Evolutionary conservation across 2,329 filamentous ascomycete genomes (phyloP).

Genomic region (Aspergillus fructus): DNA sequence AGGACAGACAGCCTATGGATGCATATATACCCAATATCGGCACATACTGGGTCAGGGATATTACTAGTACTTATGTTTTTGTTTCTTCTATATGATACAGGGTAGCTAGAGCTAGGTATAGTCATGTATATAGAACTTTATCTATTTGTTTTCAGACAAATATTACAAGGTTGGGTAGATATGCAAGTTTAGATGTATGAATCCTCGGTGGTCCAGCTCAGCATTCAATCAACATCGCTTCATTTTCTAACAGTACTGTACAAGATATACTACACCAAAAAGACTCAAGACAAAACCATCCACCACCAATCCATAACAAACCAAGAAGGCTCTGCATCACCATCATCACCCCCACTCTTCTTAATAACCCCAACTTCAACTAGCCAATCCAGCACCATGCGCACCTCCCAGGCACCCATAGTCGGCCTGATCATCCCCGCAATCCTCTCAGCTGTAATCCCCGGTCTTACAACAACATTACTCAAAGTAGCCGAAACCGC

Average conservation of each 20-base stretch:
- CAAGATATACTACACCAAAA: background rate
- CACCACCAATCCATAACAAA: conserved; percentile 43
- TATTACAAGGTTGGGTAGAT: background rate
- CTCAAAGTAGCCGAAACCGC: conserved; percentile 43
- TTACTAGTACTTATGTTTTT: too few relatives aligned
- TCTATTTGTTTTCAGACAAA: background rate
- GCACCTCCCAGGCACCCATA: conserved; percentile 44
- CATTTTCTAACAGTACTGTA: background rate
- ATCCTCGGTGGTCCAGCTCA: too few relatives aligned
- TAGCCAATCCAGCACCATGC: conserved; percentile 43
- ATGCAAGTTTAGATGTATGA: background rate
- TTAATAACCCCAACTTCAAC: conserved; percentile 24
- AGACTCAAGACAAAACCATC: conserved; percentile 29
- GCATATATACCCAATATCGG: background rate
- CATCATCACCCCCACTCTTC: conserved; percentile 8
- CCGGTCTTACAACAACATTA: conserved; percentile 43
- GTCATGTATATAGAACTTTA: background rate
- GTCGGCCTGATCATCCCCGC: conserved; percentile 38
- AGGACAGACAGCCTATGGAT: background rate
- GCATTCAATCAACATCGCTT: background rate
- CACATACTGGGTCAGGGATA: too few relatives aligned
- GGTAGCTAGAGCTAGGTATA: background rate
- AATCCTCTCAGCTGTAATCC: conserved; percentile 36
- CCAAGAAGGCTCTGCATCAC: conserved; percentile 27
- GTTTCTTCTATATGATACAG: background rate